Conservation (phyloP, 345 rosid genomes). For the Iberis pinnata region DNA sequence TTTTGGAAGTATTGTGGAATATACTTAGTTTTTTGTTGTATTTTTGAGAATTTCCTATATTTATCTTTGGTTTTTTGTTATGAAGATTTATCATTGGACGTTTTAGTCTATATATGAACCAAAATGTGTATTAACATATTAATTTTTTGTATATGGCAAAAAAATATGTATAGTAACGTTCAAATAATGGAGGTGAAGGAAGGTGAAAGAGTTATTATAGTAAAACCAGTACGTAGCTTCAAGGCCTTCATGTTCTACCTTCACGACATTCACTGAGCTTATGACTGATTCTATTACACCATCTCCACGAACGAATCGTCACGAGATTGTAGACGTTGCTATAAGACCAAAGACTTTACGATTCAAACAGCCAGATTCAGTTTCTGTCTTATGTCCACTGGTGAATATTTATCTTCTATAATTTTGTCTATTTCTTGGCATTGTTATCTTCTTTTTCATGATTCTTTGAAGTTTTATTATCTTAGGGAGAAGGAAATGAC, state of each 20-base stretch:
- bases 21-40: too few relatives aligned
- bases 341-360: slow-evolving; percentile 71
- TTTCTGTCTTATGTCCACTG: slow-evolving; percentile 37
- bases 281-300: slow-evolving; percentile 49
- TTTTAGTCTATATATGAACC: too few relatives aligned
- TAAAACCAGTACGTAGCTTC: slow-evolving; percentile 91
- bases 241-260: slow-evolving; percentile 59
- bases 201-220: slow-evolving; percentile 51
- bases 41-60: too few relatives aligned
- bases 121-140: too few relatives aligned
- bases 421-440: background rate
- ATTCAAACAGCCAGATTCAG: slow-evolving; percentile 44
- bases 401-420: slow-evolving; percentile 24
- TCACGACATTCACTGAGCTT: slow-evolving; percentile 64
- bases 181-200: slow-evolving; percentile 62
- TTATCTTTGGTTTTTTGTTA: too few relatives aligned
- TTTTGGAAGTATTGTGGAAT: too few relatives aligned
- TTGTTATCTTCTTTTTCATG: background rate
- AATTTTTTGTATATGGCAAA: too few relatives aligned
- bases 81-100: too few relatives aligned
- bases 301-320: slow-evolving; percentile 36
- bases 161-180: background rate
- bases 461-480: slow-evolving; percentile 6
- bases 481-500: slow-evolving; percentile 22
- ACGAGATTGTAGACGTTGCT: slow-evolving; percentile 40